A percentile compares a stretch with the other conserved stretches of the same genome.
Evolutionary conservation across 2,329 filamentous ascomycete genomes (phyloP).

Genomic region (Sarocladium oryzae): DNA sequence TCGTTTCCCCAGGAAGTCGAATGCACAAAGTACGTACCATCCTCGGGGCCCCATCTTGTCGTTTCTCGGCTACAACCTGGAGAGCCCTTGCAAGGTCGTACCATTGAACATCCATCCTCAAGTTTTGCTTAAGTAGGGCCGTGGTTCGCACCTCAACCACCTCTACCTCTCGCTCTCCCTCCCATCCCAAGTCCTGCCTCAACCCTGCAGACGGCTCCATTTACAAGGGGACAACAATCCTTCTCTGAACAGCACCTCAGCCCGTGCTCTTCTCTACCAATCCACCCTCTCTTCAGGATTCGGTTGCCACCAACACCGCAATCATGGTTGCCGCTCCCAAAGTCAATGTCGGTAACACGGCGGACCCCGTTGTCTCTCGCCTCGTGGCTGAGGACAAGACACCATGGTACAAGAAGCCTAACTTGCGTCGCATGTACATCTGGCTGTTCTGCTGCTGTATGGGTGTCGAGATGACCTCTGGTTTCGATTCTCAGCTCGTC

Average conservation of each 20-base stretch:
- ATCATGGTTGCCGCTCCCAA: slow-evolving; percentile 10
- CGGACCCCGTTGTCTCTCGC: slow-evolving; percentile 26
- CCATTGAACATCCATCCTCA: not conserved
- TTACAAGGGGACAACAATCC: not conserved
- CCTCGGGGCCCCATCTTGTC: not conserved
- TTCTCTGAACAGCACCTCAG: slow-evolving; percentile 5
- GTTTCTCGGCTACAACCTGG: slow-evolving; percentile 5
- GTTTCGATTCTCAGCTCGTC: slow-evolving; percentile 44
- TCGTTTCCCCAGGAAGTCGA: slow-evolving; percentile 9
- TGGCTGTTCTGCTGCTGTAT: slow-evolving; percentile 46
- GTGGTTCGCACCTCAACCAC: not conserved
- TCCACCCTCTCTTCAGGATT: not conserved
- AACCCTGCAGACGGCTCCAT: slow-evolving; percentile 1
- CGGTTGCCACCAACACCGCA: not conserved
- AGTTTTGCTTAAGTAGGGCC: slow-evolving; percentile 7
- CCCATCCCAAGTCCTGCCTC: slow-evolving; percentile 9
- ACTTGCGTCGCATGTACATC: slow-evolving; percentile 44
- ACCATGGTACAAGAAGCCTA: slow-evolving; percentile 48
- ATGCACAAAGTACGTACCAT: not conserved
- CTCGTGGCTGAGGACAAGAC: slow-evolving; percentile 24
- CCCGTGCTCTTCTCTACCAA: not conserved
- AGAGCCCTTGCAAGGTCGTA: not conserved
- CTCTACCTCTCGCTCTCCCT: not conserved
- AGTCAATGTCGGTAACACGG: slow-evolving; percentile 12
- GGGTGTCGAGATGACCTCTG: slow-evolving; percentile 51